Conservation (phyloP, 225 moss, liverwort and hornwort species). For the Sphagnum tenellum region DNA sequence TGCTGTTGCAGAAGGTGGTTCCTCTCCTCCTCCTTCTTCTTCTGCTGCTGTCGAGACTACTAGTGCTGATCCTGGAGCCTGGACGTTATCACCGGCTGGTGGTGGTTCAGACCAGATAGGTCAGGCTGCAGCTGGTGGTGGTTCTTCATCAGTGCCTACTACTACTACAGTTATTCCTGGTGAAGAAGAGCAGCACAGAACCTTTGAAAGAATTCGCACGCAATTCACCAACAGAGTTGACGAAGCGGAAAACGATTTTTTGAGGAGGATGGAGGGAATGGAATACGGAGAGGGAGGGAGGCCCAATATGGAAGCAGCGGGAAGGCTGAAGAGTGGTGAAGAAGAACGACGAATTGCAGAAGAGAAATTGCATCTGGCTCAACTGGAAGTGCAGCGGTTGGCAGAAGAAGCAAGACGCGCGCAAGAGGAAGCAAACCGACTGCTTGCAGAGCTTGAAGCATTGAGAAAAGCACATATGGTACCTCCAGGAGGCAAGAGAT, state of each 20-base stretch:
- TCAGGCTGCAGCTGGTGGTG: no score
- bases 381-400: not conserved
- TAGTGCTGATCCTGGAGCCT: no score
- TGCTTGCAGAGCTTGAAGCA: slow-evolving; percentile 3
- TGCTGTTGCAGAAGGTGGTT: not conserved
- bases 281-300: slow-evolving; percentile 3
- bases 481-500: slow-evolving; percentile 4
- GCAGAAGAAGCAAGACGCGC: not conserved
- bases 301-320: not conserved
- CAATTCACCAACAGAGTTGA: not conserved
- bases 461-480: not conserved
- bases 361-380: not conserved
- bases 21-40: no score
- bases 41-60: no score
- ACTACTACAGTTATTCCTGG: no score
- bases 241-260: slow-evolving; percentile 3
- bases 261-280: not conserved
- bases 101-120: no score
- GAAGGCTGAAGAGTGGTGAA: not conserved
- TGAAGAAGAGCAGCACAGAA: not conserved
- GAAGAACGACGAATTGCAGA: not conserved
- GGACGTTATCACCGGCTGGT: no score
- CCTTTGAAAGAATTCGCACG: not conserved
- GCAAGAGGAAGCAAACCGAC: not conserved
- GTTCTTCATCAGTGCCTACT: no score